Evolutionary conservation across 176 grass and related monocot genomes (phyloP).

Genomic region (Zoysia pacifica): DNA sequence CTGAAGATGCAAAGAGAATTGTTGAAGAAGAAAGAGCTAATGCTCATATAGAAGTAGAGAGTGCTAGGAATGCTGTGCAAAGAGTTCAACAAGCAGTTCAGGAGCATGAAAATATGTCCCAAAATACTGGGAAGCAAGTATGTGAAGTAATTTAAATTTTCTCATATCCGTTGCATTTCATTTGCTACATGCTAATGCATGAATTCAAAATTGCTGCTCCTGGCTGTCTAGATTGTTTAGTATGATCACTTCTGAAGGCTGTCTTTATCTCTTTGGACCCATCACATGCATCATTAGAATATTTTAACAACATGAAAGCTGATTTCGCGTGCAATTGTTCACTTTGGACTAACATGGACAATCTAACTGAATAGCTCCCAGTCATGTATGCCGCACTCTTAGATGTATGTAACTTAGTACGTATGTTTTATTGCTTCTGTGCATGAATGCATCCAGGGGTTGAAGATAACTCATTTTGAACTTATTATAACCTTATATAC

Average conservation of each 20-base stretch:
- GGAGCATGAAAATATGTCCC: slow-evolving; percentile 64
- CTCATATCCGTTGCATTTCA: slow-evolving; percentile 30
- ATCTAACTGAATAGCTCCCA: slow-evolving; percentile 20
- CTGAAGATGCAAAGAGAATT: slow-evolving; percentile 87
- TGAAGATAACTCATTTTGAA: slow-evolving; percentile 8
- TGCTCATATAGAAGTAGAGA: slow-evolving; percentile 74
- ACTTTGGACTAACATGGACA: slow-evolving; percentile 11
- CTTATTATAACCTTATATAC: background rate
- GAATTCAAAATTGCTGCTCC: background rate
- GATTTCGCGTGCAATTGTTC: background rate
- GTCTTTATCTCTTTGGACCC: background rate
- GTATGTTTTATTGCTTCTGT: background rate
- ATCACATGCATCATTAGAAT: slow-evolving; percentile 13
- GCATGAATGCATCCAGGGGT: background rate
- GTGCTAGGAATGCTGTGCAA: slow-evolving; percentile 59
- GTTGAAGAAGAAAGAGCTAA: slow-evolving; percentile 87
- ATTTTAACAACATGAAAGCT: slow-evolving; percentile 17
- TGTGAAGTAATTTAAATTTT: background rate
- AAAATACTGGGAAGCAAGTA: slow-evolving; percentile 68
- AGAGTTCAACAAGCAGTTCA: slow-evolving; percentile 81
- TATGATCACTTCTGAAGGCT: slow-evolving; percentile 17
- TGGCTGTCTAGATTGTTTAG: background rate
- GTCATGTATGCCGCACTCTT: background rate
- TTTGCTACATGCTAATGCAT: slow-evolving; percentile 21
- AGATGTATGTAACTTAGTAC: background rate